A percentile compares a stretch with the other conserved stretches of the same genome.
phyloP scores from a whole-genome alignment of 345 rosid species.

The Eucalyptus rudis region DNA sequence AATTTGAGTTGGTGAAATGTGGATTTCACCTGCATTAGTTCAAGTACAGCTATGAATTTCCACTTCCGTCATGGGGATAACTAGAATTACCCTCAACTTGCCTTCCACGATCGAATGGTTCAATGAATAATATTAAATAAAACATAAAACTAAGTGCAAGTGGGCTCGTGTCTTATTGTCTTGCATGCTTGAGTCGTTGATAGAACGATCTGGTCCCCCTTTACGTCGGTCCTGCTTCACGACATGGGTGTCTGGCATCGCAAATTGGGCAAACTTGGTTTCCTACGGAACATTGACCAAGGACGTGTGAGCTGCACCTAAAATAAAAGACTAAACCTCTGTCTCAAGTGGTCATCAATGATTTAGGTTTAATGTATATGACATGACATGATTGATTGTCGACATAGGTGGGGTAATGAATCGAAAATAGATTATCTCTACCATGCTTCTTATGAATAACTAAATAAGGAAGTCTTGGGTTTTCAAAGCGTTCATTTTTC shows the following conservation, averaged over 20 bases:
- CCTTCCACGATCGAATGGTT: background rate
- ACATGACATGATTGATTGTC: background rate
- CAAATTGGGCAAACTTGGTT: background rate
- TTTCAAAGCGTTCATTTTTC: background rate
- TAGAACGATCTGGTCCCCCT: background rate
- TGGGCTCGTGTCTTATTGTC: background rate
- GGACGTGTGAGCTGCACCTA: background rate
- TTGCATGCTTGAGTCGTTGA: background rate
- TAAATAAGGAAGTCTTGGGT: background rate
- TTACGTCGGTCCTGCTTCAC: background rate
- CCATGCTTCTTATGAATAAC: background rate
- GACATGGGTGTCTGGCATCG: background rate
- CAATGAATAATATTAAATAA: background rate
- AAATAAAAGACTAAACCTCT: background rate
- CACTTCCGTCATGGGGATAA: background rate
- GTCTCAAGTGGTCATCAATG: background rate
- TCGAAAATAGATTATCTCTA: background rate
- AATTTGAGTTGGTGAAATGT: background rate
- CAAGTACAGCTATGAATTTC: background rate
- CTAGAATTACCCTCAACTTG: background rate
- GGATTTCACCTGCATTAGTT: background rate
- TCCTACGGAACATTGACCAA: background rate
- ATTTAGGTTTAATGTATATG: background rate
- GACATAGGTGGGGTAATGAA: background rate
- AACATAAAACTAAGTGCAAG: background rate